Evolutionary conservation across 176 grass and related monocot genomes (phyloP).

Genomic region (Zea mays): Zm-B73-REFERENCE-NAM-5.0 NC_050100.1:17148501-17149000

Average conservation of each 20-base stretch:
- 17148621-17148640: constrained; percentile 25
- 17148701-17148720: constrained; percentile 24
- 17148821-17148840: constrained; percentile 45
- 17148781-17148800: neutral
- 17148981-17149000: constrained; percentile 29
- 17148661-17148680: constrained; percentile 30
- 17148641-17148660: constrained; percentile 20
- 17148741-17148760: neutral
- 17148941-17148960: neutral
- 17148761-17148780: constrained; percentile 3
- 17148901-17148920: too few species aligned
- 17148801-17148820: neutral
- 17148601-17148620: neutral
- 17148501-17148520: neutral
- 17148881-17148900: constrained; percentile 55
- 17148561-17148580: constrained; percentile 1
- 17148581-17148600: constrained; percentile 17
- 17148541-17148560: constrained; percentile 16
- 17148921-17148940: neutral
- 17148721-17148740: neutral
- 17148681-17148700: constrained; percentile 25
- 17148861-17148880: constrained; percentile 33
- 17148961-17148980: constrained; percentile 46
- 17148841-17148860: constrained; percentile 5
- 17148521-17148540: constrained; percentile 16